phyloP scores from a whole-genome alignment of 2,329 filamentous ascomycete genomes.

The Aspergillus sp. region DNA sequence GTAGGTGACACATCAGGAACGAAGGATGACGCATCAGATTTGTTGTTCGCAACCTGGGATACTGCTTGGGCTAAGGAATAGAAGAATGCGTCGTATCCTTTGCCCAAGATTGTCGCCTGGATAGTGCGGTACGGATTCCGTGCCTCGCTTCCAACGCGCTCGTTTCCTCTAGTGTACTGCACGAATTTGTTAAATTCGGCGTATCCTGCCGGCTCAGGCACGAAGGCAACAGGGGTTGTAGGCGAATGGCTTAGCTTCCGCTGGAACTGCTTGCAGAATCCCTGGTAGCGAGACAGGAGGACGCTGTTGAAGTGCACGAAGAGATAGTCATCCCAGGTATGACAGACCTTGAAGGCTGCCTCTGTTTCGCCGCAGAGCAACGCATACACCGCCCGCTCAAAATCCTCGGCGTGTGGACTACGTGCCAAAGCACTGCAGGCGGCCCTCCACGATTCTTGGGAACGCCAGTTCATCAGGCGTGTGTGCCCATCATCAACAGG shows the following conservation, averaged over 20 bases:
- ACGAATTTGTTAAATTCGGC: constrained; percentile 42
- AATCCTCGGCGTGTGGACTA: constrained; percentile 69
- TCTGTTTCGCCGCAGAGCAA: constrained; percentile 81
- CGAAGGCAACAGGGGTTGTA: constrained; percentile 56
- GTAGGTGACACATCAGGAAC: constrained; percentile 51
- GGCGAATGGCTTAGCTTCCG: constrained; percentile 55
- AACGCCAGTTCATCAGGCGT: constrained; percentile 45
- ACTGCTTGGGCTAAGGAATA: constrained; percentile 43
- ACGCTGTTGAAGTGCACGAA: constrained; percentile 89
- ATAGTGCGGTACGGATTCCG: constrained; percentile 49
- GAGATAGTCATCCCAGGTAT: constrained; percentile 81
- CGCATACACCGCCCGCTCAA: constrained; percentile 88
- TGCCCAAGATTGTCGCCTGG: constrained; percentile 46
- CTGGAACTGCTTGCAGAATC: constrained; percentile 56
- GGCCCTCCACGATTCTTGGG: constrained; percentile 42
- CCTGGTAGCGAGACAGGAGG: constrained; percentile 76
- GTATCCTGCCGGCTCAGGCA: constrained; percentile 57
- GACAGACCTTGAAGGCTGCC: constrained; percentile 74
- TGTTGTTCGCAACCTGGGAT: constrained; percentile 35
- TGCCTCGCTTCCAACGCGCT: constrained; percentile 41
- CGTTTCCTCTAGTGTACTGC: constrained; percentile 37
- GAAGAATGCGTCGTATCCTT: constrained; percentile 47
- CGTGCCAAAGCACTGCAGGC: constrained; percentile 52
- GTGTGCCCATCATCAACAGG: constrained; percentile 41
- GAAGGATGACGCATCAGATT: constrained; percentile 31